Evolutionary conservation across 2,329 filamentous ascomycete species (phyloP).

Genomic region (Eutypa lata): DNA sequence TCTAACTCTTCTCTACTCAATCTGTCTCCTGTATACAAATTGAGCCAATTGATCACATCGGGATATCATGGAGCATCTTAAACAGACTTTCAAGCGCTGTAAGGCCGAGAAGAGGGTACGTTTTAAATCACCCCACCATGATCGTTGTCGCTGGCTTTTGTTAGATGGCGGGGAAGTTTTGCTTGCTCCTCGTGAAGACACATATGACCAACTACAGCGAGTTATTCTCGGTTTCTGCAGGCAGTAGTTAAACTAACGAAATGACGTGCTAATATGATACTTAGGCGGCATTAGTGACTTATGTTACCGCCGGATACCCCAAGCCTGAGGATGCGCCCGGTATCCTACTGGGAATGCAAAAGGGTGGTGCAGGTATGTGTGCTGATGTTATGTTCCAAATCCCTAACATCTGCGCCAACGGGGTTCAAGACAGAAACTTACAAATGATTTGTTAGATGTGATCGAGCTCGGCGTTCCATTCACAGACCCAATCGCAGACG

Average conservation of each 20-base stretch:
- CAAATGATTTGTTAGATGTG: slow-evolving; percentile 61
- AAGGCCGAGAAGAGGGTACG: slow-evolving; percentile 57
- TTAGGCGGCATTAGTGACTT: slow-evolving; percentile 88
- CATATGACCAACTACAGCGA: slow-evolving; percentile 2
- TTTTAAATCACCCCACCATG: neutral
- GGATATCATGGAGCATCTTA: slow-evolving; percentile 52
- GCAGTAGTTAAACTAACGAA: too few species aligned
- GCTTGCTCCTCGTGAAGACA: slow-evolving; percentile 1
- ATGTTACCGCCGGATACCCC: slow-evolving; percentile 93
- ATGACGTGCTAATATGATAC: too few species aligned
- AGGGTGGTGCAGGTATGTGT: slow-evolving; percentile 77
- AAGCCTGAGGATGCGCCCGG: slow-evolving; percentile 77
- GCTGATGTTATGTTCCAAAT: slow-evolving; percentile 4
- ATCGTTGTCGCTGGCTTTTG: slow-evolving; percentile 4
- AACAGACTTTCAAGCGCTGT: slow-evolving; percentile 57
- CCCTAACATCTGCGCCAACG: too few species aligned
- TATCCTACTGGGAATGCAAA: slow-evolving; percentile 85
- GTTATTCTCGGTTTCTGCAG: too few species aligned
- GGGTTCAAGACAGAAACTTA: slow-evolving; percentile 3
- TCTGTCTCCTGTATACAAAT: slow-evolving; percentile 2
- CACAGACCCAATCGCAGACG: slow-evolving; percentile 96
- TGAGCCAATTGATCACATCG: slow-evolving; percentile 8
- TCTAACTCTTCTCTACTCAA: neutral
- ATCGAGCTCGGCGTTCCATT: slow-evolving; percentile 96
- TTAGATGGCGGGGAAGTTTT: slow-evolving; percentile 13